Base-by-base conservation (phyloP, 495 filamentous ascomycete genomes). In the Glutinoglossum americanum region DNA sequence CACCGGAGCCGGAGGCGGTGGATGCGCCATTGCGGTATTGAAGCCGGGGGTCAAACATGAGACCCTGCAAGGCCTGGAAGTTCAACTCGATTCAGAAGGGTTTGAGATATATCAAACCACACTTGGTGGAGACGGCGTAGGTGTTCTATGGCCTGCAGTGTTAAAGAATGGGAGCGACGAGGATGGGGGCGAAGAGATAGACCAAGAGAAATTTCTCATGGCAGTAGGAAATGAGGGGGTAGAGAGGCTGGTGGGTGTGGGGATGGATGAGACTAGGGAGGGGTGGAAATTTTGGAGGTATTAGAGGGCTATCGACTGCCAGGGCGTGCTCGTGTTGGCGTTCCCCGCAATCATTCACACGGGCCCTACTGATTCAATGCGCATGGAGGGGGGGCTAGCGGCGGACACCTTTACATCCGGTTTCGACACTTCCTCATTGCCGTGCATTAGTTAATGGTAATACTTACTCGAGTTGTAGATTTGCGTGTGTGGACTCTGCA, bases 281-380 rank as follows among this genome's bases (percentile, higher is more conserved):
- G 86, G 83, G 0, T 97, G 92, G 92, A 92, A 89, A 68, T 97
- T 95, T 68, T 98, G 92, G 92, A 82, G 80, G 28, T 49, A 49
- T 15, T 49, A 49, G 47, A 13, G 25, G 8, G 25, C 19, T 27
- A n/a, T 23, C 23, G 47, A 49, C 25, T 25, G 47, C 21, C n/a
- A 25, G 47, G 19, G 5, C 8, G 25, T n/a, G 47, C 23, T 49
- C 25, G 13, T n/a, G 1, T 10, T 27, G 47, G n/a, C 5, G 13
- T 23, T 25, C 47, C n/a, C 23, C n/a, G n/a, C 13, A 23, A n/a
- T n/a, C n/a, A n/a, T 39, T 39, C 6, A 11, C 7, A 39, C 13
- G 7, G 15, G 37, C 15, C n/a, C 6, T 39, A 39, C 15, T 39
- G 15, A 39, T 39, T 39, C 37, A 17, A 39, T 39, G 9, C 37